phyloP scores from a whole-genome alignment of 768 basidiomycete species.

The Macrolepiota dolichaula region DNA sequence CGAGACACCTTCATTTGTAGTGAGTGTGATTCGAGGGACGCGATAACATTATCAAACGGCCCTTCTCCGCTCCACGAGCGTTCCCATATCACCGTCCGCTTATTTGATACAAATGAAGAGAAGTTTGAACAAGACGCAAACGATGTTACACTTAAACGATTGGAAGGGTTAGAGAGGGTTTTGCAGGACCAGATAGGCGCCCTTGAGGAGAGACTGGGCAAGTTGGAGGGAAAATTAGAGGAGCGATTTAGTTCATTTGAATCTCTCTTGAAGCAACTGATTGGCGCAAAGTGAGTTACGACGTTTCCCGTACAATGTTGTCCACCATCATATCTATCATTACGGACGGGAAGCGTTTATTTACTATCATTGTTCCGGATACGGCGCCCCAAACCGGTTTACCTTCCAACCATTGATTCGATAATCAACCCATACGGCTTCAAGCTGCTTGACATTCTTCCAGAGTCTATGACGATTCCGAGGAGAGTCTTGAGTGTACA shows the following conservation, averaged over 20 bases:
- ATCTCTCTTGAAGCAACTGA: neutral
- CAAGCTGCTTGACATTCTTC: neutral
- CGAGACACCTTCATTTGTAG: constrained; percentile 29
- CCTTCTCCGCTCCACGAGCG: constrained; percentile 18
- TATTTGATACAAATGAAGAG: constrained; percentile 26
- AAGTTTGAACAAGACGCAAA: constrained; percentile 21
- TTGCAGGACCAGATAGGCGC: constrained; percentile 18
- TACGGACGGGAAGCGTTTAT: neutral
- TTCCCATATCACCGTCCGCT: constrained; percentile 26
- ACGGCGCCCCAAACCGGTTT: constrained; percentile 5
- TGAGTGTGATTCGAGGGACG: constrained; percentile 25
- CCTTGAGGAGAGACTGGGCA: constrained; percentile 21
- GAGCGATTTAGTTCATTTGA: constrained; percentile 11
- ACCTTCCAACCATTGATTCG: constrained; percentile 3
- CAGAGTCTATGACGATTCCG: constrained; percentile 2
- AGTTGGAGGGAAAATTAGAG: constrained; percentile 16
- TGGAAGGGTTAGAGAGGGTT: constrained; percentile 22
- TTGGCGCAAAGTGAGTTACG: neutral
- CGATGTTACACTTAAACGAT: constrained; percentile 13
- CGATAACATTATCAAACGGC: constrained; percentile 11
- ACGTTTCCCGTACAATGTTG: neutral
- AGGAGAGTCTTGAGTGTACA: neutral
- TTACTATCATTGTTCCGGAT: neutral
- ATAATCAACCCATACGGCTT: constrained; percentile 6
- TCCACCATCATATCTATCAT: neutral